Conservation (phyloP, 805 yeast genomes). For the Saccharomycopsis amapae region DNA sequence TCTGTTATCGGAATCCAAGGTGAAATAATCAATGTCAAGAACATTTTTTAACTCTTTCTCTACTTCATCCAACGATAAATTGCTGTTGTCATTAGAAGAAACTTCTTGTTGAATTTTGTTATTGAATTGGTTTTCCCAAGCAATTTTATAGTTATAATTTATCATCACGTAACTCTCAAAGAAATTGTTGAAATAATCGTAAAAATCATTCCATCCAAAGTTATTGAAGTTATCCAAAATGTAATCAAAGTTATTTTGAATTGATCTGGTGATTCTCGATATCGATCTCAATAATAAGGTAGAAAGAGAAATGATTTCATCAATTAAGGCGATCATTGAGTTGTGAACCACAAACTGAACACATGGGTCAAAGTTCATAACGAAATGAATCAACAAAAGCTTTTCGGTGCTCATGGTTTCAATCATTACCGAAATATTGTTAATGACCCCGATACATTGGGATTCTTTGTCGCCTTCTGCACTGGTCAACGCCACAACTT, state of each 20-base stretch:
- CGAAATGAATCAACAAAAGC: constrained; percentile 32
- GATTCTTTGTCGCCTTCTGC: constrained; percentile 55
- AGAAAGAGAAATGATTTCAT: constrained; percentile 54
- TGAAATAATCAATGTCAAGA: constrained; percentile 12
- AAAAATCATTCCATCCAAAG: constrained; percentile 16
- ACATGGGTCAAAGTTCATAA: constrained; percentile 49
- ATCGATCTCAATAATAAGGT: constrained; percentile 46
- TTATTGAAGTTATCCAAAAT: constrained; percentile 17
- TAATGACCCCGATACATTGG: constrained; percentile 60
- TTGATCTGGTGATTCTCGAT: constrained; percentile 40
- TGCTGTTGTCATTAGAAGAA: neutral
- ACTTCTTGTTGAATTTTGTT: constrained; percentile 2
- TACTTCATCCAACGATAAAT: neutral
- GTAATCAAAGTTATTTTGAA: constrained; percentile 33
- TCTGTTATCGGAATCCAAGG: constrained; percentile 12
- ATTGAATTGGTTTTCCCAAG: constrained; percentile 9
- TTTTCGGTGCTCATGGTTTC: constrained; percentile 47
- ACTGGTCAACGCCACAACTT: constrained; percentile 32
- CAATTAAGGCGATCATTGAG: constrained; percentile 51
- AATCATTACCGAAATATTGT: constrained; percentile 68
- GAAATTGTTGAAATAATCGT: constrained; percentile 19
- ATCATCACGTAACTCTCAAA: constrained; percentile 16
- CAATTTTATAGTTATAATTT: constrained; percentile 10
- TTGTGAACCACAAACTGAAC: constrained; percentile 52
- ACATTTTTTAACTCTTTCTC: constrained; percentile 15